Conservation (phyloP, 805 yeast genomes). For the Diddensiella santjacobensis region DNA sequence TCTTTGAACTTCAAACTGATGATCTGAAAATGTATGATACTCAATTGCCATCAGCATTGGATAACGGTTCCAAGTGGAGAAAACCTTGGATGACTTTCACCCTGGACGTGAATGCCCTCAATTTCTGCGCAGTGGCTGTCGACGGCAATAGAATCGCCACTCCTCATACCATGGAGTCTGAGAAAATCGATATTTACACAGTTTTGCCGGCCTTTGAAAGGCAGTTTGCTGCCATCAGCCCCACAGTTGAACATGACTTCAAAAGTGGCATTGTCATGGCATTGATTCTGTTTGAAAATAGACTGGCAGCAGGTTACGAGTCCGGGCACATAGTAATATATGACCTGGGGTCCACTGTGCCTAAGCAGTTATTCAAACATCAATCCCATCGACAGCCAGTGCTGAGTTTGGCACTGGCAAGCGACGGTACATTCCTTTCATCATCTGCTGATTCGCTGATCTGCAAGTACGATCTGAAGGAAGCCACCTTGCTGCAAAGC, state of each 20-base stretch:
- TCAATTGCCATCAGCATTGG: slow-evolving; percentile 25
- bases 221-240: slow-evolving; percentile 10
- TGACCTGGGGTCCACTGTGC: slow-evolving; percentile 22
- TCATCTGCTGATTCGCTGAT: slow-evolving; percentile 34
- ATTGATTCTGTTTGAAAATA: slow-evolving; percentile 37
- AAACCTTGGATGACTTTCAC: slow-evolving; percentile 39
- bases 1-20: slow-evolving; percentile 25
- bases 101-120: slow-evolving; percentile 69
- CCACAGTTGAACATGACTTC: slow-evolving; percentile 23
- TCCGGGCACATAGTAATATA: slow-evolving; percentile 55
- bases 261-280: slow-evolving; percentile 69
- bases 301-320: slow-evolving; percentile 58
- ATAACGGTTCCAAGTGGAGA: slow-evolving; percentile 25
- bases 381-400: slow-evolving; percentile 34
- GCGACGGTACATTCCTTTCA: slow-evolving; percentile 27
- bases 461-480: slow-evolving; percentile 26
- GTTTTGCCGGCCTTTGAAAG: slow-evolving; percentile 11
- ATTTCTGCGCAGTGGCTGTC: slow-evolving; percentile 62
- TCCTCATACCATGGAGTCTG: slow-evolving; percentile 63
- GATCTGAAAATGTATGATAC: slow-evolving; percentile 36
- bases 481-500: slow-evolving; percentile 1
- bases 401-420: slow-evolving; percentile 26
- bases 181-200: slow-evolving; percentile 52
- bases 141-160: slow-evolving; percentile 42
- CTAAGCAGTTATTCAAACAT: slow-evolving; percentile 15